Conservation (phyloP, 2,329 filamentous ascomycete genomes). For the Penicillium sp. region DNA sequence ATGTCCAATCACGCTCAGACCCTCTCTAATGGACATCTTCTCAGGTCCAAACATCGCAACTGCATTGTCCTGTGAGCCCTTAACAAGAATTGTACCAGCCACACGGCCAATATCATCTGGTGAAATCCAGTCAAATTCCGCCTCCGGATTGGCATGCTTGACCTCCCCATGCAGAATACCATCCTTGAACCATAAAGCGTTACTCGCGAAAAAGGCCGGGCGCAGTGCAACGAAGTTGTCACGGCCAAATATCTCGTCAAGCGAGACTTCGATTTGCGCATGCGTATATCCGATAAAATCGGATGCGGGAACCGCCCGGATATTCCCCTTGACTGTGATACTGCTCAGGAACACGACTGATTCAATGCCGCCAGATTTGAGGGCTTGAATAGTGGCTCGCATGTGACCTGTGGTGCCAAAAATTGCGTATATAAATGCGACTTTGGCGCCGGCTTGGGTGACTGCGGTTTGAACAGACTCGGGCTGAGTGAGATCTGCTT, state of each 20-base stretch:
- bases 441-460: conserved; percentile 36
- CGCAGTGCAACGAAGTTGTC: conserved; percentile 39
- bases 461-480: conserved; percentile 40
- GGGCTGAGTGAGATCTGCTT: conserved; percentile 45
- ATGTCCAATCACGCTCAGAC: conserved; percentile 25
- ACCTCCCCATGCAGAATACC: conserved; percentile 32
- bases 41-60: conserved; percentile 39
- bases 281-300: conserved; percentile 40
- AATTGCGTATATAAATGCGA: conserved; percentile 47
- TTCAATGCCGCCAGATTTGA: conserved; percentile 45
- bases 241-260: conserved; percentile 40
- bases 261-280: conserved; percentile 41
- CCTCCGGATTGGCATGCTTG: conserved; percentile 28
- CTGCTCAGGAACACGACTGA: conserved; percentile 45
- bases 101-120: conserved; percentile 46
- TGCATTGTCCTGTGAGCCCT: conserved; percentile 25
- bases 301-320: conserved; percentile 4
- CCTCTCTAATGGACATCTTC: conserved; percentile 28
- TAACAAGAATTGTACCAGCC: conserved; percentile 36
- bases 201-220: conserved; percentile 44
- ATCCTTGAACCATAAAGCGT: conserved; percentile 30
- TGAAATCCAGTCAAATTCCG: conserved; percentile 39
- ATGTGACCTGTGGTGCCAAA: conserved; percentile 36
- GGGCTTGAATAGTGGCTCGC: conserved; percentile 37
- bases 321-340: conserved; percentile 16